Evolutionary conservation across 495 filamentous ascomycete genomes (phyloP).

Genomic region (Stereocaulon alpinum): DNA sequence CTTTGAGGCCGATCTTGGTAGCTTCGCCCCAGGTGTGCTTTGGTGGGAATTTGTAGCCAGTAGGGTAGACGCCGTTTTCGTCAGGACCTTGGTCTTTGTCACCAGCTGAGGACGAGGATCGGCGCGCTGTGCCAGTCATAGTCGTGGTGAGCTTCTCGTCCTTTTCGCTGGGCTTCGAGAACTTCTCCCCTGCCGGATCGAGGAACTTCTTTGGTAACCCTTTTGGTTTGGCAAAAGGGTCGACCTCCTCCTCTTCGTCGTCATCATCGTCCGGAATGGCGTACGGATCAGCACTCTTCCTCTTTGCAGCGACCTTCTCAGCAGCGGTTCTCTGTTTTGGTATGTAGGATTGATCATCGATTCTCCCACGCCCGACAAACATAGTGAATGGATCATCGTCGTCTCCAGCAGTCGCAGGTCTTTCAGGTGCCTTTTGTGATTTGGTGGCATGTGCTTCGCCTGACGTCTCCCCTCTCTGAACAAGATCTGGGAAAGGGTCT

Average conservation of each 20-base stretch:
- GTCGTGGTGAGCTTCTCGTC: conserved; percentile 1
- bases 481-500: neutral
- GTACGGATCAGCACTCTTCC: conserved; percentile 7
- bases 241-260: conserved; percentile 10
- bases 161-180: conserved; percentile 13
- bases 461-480: neutral
- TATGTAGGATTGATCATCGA: conserved; percentile 20
- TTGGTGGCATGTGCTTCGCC: neutral
- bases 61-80: conserved; percentile 33
- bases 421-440: neutral
- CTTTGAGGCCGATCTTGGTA: conserved; percentile 43
- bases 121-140: conserved; percentile 3
- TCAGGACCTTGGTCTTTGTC: conserved; percentile 16
- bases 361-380: conserved; percentile 21
- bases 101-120: conserved; percentile 13
- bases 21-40: conserved; percentile 47
- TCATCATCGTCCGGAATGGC: conserved; percentile 16
- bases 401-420: neutral
- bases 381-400: conserved; percentile 21
- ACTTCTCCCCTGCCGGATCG: conserved; percentile 12
- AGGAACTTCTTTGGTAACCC: conserved; percentile 21
- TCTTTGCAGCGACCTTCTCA: neutral
- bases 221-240: conserved; percentile 11
- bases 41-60: conserved; percentile 63
- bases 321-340: conserved; percentile 7